These are phyloP conservation scores for Leccinellum albellum DNA, from an alignment of 768 basidiomycete genomes.

Conservation along the genomic window DNA sequence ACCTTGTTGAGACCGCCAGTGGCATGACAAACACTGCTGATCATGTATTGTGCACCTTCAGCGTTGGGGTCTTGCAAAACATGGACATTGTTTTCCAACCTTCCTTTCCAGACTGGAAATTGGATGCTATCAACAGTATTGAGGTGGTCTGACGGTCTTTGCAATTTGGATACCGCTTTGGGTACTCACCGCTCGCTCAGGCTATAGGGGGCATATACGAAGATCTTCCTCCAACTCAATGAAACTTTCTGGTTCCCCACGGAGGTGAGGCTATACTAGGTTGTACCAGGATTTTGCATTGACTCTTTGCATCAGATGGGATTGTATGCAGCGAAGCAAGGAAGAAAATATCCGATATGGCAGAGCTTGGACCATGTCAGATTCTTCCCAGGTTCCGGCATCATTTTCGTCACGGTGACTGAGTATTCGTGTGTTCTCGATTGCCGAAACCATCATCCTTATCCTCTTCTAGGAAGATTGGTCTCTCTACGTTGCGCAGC, in stretches of 20 bases:
- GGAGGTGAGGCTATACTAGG: conserved; percentile 24
- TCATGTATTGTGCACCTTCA: conserved; percentile 65
- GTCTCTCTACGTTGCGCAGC: conserved; percentile 53
- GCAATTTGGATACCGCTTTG: background rate
- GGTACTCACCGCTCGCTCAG: background rate
- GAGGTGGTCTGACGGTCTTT: conserved; percentile 45
- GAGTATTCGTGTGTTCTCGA: background rate
- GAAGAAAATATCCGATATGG: conserved; percentile 66
- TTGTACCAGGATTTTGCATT: background rate
- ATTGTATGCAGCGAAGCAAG: conserved; percentile 52
- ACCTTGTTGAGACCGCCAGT: conserved; percentile 46
- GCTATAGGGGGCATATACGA: conserved; percentile 61
- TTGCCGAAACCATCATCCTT: background rate
- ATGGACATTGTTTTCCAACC: conserved; percentile 57
- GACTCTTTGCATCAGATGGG: conserved; percentile 29
- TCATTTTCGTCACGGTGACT: conserved; percentile 34
- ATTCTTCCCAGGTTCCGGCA: conserved; percentile 59
- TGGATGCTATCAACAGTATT: conserved; percentile 62
- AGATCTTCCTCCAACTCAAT: conserved; percentile 64
- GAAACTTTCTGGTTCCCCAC: conserved; percentile 58
- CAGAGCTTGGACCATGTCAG: conserved; percentile 55
- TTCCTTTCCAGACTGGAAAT: conserved; percentile 53
- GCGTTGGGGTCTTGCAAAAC: conserved; percentile 65
- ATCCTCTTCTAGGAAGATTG: conserved; percentile 50
- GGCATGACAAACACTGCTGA: conserved; percentile 46